These are phyloP conservation scores for Hordeum pubiflorum DNA, from an alignment of 202 grass and related monocot genomes.

Conservation along the genomic window DNA sequence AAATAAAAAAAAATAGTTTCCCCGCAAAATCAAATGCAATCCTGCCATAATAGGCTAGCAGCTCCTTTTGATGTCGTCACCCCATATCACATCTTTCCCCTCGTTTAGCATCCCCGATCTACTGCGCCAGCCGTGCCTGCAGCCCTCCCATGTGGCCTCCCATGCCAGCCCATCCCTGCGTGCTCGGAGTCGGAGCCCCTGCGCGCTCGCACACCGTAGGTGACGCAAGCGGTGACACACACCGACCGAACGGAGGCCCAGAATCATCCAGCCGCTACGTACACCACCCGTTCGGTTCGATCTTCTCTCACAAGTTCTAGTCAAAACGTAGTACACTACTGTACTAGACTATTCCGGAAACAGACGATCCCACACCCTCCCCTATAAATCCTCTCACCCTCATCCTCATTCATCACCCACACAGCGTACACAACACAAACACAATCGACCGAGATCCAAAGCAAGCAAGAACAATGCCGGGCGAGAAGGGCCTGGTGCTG, in stretches of 20 bases:
- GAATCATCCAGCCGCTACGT: no score
- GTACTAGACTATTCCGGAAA: background rate
- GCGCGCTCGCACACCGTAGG: background rate
- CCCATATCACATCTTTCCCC: background rate
- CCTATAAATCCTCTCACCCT: background rate
- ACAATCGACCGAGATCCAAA: background rate
- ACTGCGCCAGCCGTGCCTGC: background rate
- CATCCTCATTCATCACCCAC: background rate
- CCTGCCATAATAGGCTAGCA: no score
- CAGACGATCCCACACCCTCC: background rate
- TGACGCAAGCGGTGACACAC: conserved; percentile 1
- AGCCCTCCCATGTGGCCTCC: background rate
- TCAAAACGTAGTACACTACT: background rate
- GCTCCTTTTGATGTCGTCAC: background rate
- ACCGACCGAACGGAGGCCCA: background rate
- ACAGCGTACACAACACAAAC: background rate
- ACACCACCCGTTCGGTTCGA: no score
- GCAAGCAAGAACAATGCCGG: background rate
- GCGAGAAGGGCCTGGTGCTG: background rate
- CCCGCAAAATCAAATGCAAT: no score
- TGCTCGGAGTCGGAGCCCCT: background rate
- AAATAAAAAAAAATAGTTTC: no score
- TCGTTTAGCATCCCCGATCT: background rate
- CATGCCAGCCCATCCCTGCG: background rate
- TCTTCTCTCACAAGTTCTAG: background rate